phyloP scores from a whole-genome alignment of 331 rosid species.

The Malus hybrid region DNA sequence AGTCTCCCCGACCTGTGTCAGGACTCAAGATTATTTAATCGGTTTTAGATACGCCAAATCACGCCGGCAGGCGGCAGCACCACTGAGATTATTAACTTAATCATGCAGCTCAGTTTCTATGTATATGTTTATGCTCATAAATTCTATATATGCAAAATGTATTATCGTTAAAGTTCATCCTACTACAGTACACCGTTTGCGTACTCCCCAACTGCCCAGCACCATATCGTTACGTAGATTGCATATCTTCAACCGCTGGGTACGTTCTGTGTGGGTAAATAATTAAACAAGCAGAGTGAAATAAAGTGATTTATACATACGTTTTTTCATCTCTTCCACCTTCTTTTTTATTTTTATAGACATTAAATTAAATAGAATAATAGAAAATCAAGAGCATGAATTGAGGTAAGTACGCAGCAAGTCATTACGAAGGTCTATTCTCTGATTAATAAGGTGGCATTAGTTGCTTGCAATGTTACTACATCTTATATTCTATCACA shows the following conservation, averaged over 20 bases:
- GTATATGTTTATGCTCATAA: neutral
- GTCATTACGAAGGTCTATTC: neutral
- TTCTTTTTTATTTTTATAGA: neutral
- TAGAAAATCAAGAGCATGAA: neutral
- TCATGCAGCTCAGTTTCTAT: neutral
- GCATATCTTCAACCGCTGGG: neutral
- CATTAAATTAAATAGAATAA: too few relatives aligned
- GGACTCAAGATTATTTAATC: neutral
- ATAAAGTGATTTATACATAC: neutral
- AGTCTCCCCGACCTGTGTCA: neutral
- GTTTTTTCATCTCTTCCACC: too few relatives aligned
- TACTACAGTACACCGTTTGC: too few relatives aligned
- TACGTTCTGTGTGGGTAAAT: neutral
- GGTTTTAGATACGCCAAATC: neutral
- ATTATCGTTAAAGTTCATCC: neutral
- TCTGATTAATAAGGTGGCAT: neutral
- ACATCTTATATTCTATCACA: neutral
- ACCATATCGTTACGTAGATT: neutral
- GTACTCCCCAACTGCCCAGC: neutral
- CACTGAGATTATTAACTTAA: neutral
- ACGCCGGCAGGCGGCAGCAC: neutral
- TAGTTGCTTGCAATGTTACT: neutral
- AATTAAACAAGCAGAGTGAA: neutral
- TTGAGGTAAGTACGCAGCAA: neutral
- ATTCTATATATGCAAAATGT: neutral